Base-by-base conservation (phyloP, 2,329 filamentous ascomycete species). In the Daldinia sp. region DNA sequence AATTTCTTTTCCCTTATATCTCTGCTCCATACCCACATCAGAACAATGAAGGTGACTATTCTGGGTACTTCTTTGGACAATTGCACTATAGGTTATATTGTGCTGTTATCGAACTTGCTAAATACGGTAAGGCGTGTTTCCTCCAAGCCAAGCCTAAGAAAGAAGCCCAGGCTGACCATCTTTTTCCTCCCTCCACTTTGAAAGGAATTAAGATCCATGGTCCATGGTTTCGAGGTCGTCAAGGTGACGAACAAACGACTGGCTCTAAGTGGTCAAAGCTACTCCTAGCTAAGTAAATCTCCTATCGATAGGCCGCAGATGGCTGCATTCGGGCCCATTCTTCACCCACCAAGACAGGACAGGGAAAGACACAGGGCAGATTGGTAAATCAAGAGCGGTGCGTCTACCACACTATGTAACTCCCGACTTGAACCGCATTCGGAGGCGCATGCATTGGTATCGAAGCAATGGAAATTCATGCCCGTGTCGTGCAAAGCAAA, bases 291-390 rank as follows among this genome's bases (percentile, higher is more conserved):
- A 17, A 25, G 32, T 47, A 66, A 60, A 54, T 25, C 47, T 58
- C 63, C 63, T 63, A 60, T 69, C 67, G 68, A 72, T 69, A 72
- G 69, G 67, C n/a, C 41, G 50, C 47, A 48, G 57, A 32, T 13
- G 29, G 59, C 66, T 65, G 64, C 66, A 67, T 65, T 25, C 61
- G 51, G 47, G 30, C 35, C 54, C 54, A 50, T 49, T 57, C 53
- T 51, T 50, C 47, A 50, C 29, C 17, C 29, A 21, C 6, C 47
- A 37, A n/a, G 34, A n/a, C 34, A 37, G 13, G n/a, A 9, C 7
- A 37, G 13, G n/a, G n/a, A n/a, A n/a, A n/a, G n/a, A n/a, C n/a
- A n/a, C 30, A 32, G 45, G 45, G 45, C 21, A 25, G 21, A 51
- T 21, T 13, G 39, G 21, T 45, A 45, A n/a, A 45, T 23, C 39